Evolutionary conservation across 2,329 filamentous ascomycete genomes (phyloP), one percentile per base, ranked within the genome.

Genomic region (Scedosporium boydii): DNA sequence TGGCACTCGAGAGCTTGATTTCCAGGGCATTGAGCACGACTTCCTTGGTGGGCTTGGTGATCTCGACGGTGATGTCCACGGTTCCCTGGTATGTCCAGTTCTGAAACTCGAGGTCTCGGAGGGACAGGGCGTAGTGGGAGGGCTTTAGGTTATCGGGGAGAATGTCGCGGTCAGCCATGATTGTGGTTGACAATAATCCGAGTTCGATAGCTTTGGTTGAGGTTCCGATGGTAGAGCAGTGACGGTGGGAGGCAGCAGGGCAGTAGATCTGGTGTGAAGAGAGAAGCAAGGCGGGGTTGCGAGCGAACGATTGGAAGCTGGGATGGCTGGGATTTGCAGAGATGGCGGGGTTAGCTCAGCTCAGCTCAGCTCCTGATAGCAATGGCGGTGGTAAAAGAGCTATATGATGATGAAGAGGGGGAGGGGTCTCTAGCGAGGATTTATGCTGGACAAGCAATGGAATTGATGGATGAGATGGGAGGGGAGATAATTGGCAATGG

Each of bases 1-100:
- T 86, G 67, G 81, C 79, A 51, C 79, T 80, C 66, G 87, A 81
- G 46, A 98, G 82, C 71, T 90, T 89, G 69, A 99, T 83, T 73
- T 96, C 87, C 70, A 95, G 85, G 53, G 89, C 82, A 76, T 99
- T 99, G 74, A 98, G 79, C 51, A 90, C 85, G 65, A 99, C 86
- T 68, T 91, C 84, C 70, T 84, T 90, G 67, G 88, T 89, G 41
- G 87, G 78, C 72, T 87, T 85, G 67, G 82, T 81, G 73, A 98
- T 82, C 64, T 88, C 85, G 64, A 88, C 82, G 67, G 89, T 83
- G 73, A 99, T 96, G 67, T 85, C 76, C 65, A 97, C 90, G 21
- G 82, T 86, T 67, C 95, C 95, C 77, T 93, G 86, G 79, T 93
- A 99, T 64, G 83, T 86, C 87, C 85, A 87, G 61, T 76, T 75